Base-by-base conservation (phyloP, 345 rosid genomes). In the Pistacia atlantica region DNA sequence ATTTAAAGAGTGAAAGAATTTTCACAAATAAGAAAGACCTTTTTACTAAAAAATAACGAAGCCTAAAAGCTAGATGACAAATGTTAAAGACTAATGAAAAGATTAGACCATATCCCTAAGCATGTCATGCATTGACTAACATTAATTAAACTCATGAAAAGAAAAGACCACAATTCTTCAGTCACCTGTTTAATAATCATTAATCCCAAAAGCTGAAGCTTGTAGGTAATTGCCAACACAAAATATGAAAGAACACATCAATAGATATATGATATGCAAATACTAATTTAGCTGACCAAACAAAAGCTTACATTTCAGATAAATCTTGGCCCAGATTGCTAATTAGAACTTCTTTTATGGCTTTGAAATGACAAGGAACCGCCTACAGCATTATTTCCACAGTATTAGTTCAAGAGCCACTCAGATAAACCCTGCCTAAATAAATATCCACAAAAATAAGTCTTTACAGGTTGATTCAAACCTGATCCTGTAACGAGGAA, bases 401-500 rank as follows among this genome's bases (percentile, higher is more conserved):
- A 73, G 55, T 52, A 69, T 79, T 33, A 80, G 78, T 33, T 42
- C 22, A 33, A 64, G 60, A 80, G 77, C 48, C 57, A 71, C 68
- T 31, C 63, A 49, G 51, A n/a, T 46, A 68, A 68, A 59, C 55
- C 61, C 55, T 14, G 37, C 55, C 28, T 5, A 22, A 5, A 60
- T 2, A 60, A 22, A 60, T 22, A 8, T 8, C 3, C 11, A 2
- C 35, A 1, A 0, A 60, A 9, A 8, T 1, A 12, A 60, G 35
- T 0, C 25, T 22, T 45, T 16, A 13, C 12, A 31, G 58, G 46
- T 13, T 54, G 7, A 63, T 69, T 5, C 62, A 51, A 54, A 94
- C 98, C 93, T 95, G 86, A 79, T 95, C 93, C 84, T 92, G 95
- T 73, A 95, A 83, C 3, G 97, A 83, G 6, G 95, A 90, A 79